Conservation (phyloP, 2,329 filamentous ascomycete genomes). For the Fusarium heterosporum region DNA sequence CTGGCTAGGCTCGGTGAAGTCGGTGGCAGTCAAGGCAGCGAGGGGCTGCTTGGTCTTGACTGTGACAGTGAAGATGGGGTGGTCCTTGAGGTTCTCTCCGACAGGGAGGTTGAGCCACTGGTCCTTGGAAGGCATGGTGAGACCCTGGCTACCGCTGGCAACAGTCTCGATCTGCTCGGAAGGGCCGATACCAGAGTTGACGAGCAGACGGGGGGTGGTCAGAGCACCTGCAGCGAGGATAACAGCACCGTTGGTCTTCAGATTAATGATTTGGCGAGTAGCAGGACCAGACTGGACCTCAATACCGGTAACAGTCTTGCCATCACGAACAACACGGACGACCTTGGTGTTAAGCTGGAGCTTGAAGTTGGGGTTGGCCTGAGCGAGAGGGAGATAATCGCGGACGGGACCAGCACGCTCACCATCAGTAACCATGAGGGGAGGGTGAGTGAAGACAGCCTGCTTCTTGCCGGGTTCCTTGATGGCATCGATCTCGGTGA, state of each 20-base stretch:
- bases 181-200: constrained; percentile 72
- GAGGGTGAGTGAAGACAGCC: constrained; percentile 70
- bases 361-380: constrained; percentile 71
- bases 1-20: constrained; percentile 45
- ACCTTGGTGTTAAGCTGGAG: constrained; percentile 75
- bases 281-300: constrained; percentile 73
- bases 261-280: constrained; percentile 44
- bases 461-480: constrained; percentile 72
- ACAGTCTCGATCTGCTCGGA: constrained; percentile 67
- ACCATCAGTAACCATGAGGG: constrained; percentile 66
- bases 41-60: constrained; percentile 56
- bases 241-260: constrained; percentile 55
- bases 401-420: constrained; percentile 77
- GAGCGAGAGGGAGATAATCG: constrained; percentile 75
- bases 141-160: constrained; percentile 61
- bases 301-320: constrained; percentile 73
- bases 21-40: constrained; percentile 50
- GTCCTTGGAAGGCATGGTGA: constrained; percentile 61
- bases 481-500: constrained; percentile 72
- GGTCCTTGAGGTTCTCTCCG: constrained; percentile 69
- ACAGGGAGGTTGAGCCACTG: constrained; percentile 70
- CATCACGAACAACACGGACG: constrained; percentile 72
- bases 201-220: constrained; percentile 75
- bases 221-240: constrained; percentile 77
- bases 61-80: constrained; percentile 57